Percentiles rank a stretch among this genome's conserved stretches.
phyloP scores from a whole-genome alignment of 768 basidiomycete genomes.

The Pulveroboletus frians region DNA sequence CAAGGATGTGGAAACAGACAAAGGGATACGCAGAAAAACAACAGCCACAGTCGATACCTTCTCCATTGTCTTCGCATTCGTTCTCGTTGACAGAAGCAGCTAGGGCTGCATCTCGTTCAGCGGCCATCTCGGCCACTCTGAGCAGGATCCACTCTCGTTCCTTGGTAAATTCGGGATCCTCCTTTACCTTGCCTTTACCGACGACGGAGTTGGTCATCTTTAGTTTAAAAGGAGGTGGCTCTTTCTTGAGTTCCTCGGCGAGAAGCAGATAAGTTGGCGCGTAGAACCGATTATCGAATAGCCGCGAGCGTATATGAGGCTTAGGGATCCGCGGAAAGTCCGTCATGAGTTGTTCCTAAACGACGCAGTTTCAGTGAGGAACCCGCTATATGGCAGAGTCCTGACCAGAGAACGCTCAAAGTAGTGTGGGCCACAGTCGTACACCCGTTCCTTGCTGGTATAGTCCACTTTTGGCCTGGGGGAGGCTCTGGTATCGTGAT shows the following conservation, averaged over 20 bases:
- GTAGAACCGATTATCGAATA: slow-evolving; percentile 45
- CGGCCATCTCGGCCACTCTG: slow-evolving; percentile 27
- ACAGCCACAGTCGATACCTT: slow-evolving; percentile 82
- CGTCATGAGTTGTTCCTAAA: slow-evolving; percentile 46
- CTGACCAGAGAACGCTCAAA: slow-evolving; percentile 47
- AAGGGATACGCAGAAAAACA: slow-evolving; percentile 73
- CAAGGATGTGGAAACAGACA: slow-evolving; percentile 39
- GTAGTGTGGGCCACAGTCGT: slow-evolving; percentile 44
- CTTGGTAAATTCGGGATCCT: slow-evolving; percentile 41
- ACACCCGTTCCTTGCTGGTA: slow-evolving; percentile 40
- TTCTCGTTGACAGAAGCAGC: slow-evolving; percentile 35
- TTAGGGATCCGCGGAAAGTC: slow-evolving; percentile 59
- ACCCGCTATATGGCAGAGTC: neutral
- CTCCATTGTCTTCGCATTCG: slow-evolving; percentile 45
- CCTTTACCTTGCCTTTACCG: slow-evolving; percentile 38
- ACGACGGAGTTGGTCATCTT: slow-evolving; percentile 32
- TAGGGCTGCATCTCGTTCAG: slow-evolving; percentile 23
- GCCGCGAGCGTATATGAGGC: slow-evolving; percentile 43
- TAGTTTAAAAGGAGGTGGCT: slow-evolving; percentile 34
- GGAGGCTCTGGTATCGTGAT: slow-evolving; percentile 19
- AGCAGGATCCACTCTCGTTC: slow-evolving; percentile 46
- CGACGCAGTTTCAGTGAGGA: neutral
- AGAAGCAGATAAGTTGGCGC: slow-evolving; percentile 61
- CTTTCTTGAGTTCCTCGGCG: slow-evolving; percentile 29
- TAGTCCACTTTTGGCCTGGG: slow-evolving; percentile 52